Conservation (phyloP, 257 asterid genomes). For the Ophiorrhiza pumila region DNA sequence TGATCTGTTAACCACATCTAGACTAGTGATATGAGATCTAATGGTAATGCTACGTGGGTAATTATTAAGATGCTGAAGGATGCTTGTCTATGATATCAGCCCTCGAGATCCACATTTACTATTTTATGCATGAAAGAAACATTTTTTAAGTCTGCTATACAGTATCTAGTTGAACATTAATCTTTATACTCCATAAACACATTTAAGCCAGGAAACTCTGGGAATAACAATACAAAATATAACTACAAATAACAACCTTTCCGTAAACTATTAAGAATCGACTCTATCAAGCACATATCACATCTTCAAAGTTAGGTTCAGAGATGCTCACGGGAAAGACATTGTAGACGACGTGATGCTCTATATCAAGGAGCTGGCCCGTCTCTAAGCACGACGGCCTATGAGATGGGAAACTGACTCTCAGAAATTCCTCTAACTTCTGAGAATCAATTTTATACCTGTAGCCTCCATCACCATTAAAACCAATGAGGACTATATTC, state of each 20-base stretch:
- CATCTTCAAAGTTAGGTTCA: constrained; percentile 8
- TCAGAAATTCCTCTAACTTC: constrained; percentile 84
- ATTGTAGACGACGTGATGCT: constrained; percentile 88
- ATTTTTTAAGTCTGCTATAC: neutral
- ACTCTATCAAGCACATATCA: constrained; percentile 3
- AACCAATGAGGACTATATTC: constrained; percentile 87
- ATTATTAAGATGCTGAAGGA: neutral
- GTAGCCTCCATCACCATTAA: constrained; percentile 89
- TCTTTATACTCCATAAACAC: neutral
- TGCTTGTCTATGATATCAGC: neutral
- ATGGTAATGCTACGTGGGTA: neutral
- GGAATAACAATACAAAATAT: neutral
- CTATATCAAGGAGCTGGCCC: constrained; percentile 93
- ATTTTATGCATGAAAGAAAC: neutral
- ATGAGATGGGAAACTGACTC: constrained; percentile 78
- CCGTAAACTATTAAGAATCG: neutral
- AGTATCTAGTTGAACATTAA: neutral
- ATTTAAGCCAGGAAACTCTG: neutral
- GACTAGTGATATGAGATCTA: neutral
- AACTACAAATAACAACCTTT: neutral
- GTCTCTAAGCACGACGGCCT: constrained; percentile 96
- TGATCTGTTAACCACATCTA: neutral
- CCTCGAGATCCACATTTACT: neutral
- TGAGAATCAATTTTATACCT: constrained; percentile 74
- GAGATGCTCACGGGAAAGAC: constrained; percentile 69